Evolutionary conservation across 768 basidiomycete species (phyloP), one percentile per base, ranked within the genome.

Genomic region (Boletus sensibilis): DNA sequence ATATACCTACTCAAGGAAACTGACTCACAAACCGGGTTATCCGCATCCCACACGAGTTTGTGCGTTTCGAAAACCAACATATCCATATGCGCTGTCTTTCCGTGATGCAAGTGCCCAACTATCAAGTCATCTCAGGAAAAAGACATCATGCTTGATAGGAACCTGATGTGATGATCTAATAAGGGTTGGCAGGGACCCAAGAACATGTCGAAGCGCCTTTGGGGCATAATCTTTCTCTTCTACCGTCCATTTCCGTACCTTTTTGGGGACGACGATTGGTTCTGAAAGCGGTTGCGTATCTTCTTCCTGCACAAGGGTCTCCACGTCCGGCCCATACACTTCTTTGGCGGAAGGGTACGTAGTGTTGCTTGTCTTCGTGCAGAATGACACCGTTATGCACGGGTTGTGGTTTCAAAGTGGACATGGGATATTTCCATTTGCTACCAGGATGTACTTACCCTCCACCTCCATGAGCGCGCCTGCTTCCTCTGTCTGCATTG

Each of bases 41-140:
- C 96, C 16, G 92, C 86, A 66, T 98, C 92, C 91, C 95, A 97
- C 8, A 85, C 79, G 54, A 98, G 76, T 72, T 94, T 93, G 74
- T 99, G 96, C 0, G 97, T 99, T 75, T 98, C 94, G 62, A 92
- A 90, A 7, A 95, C 87, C 56, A 98, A 82, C 93, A 98, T 98
- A 71, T 99, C 97, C 83, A 99, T 78, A 45, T 98, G 77, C 1
- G 93, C 88, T 0, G 97, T 97, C 77, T 99, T 98, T 65, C 97
- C 97, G 66, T 99, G 97, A 67, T 99, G 97, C 48, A 99, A 75
- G 68, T 98, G 96, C 14, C 97, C 97, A 16, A 95, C 95, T 18
- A 99, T 82, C 50, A 86, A 68, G 97, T 84, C 87, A 94, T 96
- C 54, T 93, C 90, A 25, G 94, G 95, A 71, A 93, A 93, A 91